Conservation (phyloP, 805 yeast species). For the Candida argentea region DNA sequence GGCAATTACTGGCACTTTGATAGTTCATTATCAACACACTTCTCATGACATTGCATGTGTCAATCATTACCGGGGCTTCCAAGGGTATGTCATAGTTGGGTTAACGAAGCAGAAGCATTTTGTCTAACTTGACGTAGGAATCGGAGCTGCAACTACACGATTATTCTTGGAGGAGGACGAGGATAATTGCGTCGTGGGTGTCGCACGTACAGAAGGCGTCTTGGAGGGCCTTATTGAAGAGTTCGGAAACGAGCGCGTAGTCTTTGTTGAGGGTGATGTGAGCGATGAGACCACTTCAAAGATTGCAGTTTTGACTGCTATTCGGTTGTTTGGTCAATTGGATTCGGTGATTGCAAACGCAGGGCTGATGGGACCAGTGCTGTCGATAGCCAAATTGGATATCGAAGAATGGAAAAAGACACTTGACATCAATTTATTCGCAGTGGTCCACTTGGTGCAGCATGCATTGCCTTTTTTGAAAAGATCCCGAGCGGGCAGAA, state of each 20-base stretch:
- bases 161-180: slow-evolving; percentile 30
- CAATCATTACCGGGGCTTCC: slow-evolving; percentile 55
- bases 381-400: slow-evolving; percentile 36
- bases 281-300: slow-evolving; percentile 28
- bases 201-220: slow-evolving; percentile 55
- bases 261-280: slow-evolving; percentile 51
- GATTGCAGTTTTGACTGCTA: slow-evolving; percentile 34
- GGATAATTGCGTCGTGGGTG: slow-evolving; percentile 43
- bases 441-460: slow-evolving; percentile 52
- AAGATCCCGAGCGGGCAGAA: slow-evolving; percentile 45
- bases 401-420: slow-evolving; percentile 49
- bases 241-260: slow-evolving; percentile 41
- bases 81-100: slow-evolving; percentile 28
- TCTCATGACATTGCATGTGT: too few species aligned
- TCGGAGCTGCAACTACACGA: slow-evolving; percentile 70
- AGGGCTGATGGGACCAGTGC: slow-evolving; percentile 75
- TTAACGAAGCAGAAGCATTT: background rate
- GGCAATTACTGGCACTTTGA: too few species aligned
- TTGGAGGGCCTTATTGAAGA: slow-evolving; percentile 32
- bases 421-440: slow-evolving; percentile 71
- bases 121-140: slow-evolving; percentile 47
- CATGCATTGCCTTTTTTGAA: slow-evolving; percentile 49
- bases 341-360: slow-evolving; percentile 70
- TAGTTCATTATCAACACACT: too few species aligned
- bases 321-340: slow-evolving; percentile 43